These are phyloP conservation scores for Rhododendron molle DNA, from an alignment of 148 eudicot species.

Conservation along the genomic window DNA sequence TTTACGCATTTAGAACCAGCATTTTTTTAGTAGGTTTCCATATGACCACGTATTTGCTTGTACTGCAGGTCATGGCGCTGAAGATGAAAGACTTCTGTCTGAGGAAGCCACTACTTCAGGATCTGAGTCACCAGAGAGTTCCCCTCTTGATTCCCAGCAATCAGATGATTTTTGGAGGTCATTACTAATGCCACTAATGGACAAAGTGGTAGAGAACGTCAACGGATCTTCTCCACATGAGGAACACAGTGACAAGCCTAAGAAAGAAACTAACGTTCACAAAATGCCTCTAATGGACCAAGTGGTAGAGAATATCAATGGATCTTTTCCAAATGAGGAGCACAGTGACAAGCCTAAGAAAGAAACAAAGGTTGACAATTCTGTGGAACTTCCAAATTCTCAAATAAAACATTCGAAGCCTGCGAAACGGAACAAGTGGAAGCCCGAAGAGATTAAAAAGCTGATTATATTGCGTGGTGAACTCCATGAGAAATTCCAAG, in stretches of 20 bases:
- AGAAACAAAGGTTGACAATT: conserved; percentile 34
- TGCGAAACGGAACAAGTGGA: conserved; percentile 78
- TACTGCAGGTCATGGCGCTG: conserved; percentile 34
- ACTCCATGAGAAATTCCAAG: conserved; percentile 68
- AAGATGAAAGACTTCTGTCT: conserved; percentile 29
- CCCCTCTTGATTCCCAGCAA: conserved; percentile 25
- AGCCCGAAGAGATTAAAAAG: conserved; percentile 74
- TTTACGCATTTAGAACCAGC: background rate
- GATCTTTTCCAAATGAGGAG: conserved; percentile 27
- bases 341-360: conserved; percentile 17
- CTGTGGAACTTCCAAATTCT: conserved; percentile 14
- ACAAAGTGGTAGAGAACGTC: conserved; percentile 22
- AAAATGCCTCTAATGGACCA: conserved; percentile 19
- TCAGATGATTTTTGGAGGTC: conserved; percentile 53
- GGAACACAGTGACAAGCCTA: conserved; percentile 13
- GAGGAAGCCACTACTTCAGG: conserved; percentile 41
- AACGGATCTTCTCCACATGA: conserved; percentile 16
- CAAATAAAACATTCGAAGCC: conserved; percentile 41
- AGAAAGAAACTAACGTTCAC: conserved; percentile 28
- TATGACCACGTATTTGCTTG: background rate
- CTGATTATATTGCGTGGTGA: conserved; percentile 73
- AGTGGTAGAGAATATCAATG: conserved; percentile 20
- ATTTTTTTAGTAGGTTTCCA: background rate
- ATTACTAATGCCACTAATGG: conserved; percentile 23
- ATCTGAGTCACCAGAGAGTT: conserved; percentile 29